Evolutionary conservation across 306 rosid species (phyloP), one percentile per base, ranked within the genome.

Genomic region (Arachis hypogaea): DNA sequence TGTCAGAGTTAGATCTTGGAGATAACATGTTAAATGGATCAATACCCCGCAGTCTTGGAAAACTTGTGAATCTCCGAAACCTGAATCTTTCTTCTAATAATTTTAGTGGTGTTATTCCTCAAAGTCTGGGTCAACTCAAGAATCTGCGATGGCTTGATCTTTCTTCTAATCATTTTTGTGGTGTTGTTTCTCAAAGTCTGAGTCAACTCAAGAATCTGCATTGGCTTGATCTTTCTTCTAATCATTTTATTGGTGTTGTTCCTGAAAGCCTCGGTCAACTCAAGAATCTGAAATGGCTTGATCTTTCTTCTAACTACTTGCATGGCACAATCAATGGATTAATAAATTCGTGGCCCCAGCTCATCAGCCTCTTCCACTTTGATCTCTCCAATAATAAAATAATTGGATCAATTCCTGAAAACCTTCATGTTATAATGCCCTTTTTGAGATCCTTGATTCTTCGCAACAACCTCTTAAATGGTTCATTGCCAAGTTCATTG

Each of bases 401-500:
- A 3, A 56, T 9, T 10, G 55, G 65, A 56, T 11, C 64, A 0
- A 14, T 70, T n/a, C 64, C 64, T 0, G 1, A 10, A 18, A 70
- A 22, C 1, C 22, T 22, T 16, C 16, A 16, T 16, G 16, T 16
- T 16, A 16, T 16, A 16, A 16, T 16, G 16, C 16, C 16, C 16
- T 16, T 16, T 16, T 16, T 16, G 16, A 16, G 16, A 16, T 60
- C 5, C 45, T 45, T 49, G 14, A 6, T 28, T 36, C 59, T 72
- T 46, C 30, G 3, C 0, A 11, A 9, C 65, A 75, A 71, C 66
- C 12, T 5, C 18, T 43, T 71, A 5, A 11, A 22, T 71, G 75
- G 75, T 44, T 71, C 66, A 11, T 42, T 71, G 22, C 75, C 66
- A 22, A 57, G 7, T 22, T 71, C 75, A 0, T 52, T 14, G 58